Evolutionary conservation across 2,329 filamentous ascomycete genomes (phyloP).

Genomic region (Pseudogymnoascus sp.): DNA sequence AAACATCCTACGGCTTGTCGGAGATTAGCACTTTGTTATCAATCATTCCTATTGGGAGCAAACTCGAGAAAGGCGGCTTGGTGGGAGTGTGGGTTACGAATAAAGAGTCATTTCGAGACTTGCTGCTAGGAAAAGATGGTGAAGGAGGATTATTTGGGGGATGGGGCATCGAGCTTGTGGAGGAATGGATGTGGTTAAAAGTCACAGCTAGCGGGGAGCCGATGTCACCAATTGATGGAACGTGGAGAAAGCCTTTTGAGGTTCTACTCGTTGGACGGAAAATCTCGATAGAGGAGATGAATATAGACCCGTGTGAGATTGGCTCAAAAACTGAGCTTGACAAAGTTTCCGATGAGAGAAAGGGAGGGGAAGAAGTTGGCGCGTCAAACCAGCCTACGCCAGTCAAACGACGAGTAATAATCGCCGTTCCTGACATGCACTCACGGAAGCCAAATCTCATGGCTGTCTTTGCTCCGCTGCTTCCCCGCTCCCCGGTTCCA

Average conservation of each 20-base stretch:
- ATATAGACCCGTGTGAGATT: neutral
- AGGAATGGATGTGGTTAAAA: slow-evolving; percentile 77
- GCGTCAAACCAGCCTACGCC: slow-evolving; percentile 12
- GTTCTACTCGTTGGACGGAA: slow-evolving; percentile 52
- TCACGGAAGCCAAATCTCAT: slow-evolving; percentile 71
- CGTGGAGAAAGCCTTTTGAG: slow-evolving; percentile 72
- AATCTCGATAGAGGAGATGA: slow-evolving; percentile 8
- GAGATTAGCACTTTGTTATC: slow-evolving; percentile 44
- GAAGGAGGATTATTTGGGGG: slow-evolving; percentile 50
- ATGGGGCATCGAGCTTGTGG: slow-evolving; percentile 57
- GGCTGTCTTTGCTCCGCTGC: slow-evolving; percentile 46
- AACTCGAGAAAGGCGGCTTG: slow-evolving; percentile 46
- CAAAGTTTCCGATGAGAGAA: neutral
- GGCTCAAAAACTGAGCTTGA: neutral
- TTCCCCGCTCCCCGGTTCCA: slow-evolving; percentile 32
- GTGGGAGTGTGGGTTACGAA: slow-evolving; percentile 76
- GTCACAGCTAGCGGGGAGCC: slow-evolving; percentile 58
- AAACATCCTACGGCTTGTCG: slow-evolving; percentile 34
- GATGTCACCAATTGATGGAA: slow-evolving; percentile 49
- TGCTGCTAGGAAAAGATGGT: slow-evolving; percentile 41
- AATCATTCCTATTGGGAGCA: slow-evolving; percentile 47
- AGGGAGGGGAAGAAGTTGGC: neutral
- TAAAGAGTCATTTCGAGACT: slow-evolving; percentile 45
- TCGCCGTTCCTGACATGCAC: slow-evolving; percentile 67
- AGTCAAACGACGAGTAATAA: slow-evolving; percentile 48